Conservation (phyloP, 306 rosid genomes). For the Quercus robur region DNA sequence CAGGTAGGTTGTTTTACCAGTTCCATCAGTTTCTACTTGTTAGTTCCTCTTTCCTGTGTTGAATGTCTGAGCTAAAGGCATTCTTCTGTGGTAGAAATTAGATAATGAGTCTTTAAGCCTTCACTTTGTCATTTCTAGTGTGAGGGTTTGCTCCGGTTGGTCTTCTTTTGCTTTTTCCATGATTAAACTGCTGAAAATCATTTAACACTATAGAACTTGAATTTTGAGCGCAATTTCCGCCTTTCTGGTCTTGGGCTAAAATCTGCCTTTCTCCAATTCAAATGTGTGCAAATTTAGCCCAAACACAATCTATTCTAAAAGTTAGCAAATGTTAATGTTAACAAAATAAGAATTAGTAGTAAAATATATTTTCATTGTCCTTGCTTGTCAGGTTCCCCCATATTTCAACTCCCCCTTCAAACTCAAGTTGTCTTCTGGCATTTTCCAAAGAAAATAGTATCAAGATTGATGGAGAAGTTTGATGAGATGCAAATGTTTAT, state of each 20-base stretch:
- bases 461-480: slow-evolving; percentile 5
- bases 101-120: neutral
- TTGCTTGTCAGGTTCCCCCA: slow-evolving; percentile 4
- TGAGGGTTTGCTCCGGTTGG: neutral
- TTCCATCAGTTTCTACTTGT: slow-evolving; percentile 19
- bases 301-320: neutral
- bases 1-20: slow-evolving; percentile 58
- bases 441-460: neutral
- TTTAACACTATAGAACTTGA: neutral
- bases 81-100: neutral
- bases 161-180: neutral
- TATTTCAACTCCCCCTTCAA: neutral
- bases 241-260: neutral
- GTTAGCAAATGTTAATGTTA: neutral
- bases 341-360: neutral
- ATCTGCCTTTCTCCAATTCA: neutral
- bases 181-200: neutral
- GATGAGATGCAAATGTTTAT: slow-evolving; percentile 7
- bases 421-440: neutral
- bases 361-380: neutral
- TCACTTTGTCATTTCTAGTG: neutral
- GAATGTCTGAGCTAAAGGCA: neutral
- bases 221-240: neutral
- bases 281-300: neutral
- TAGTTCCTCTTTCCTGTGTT: slow-evolving; percentile 2